These are phyloP conservation scores for Trypanosomatidae sp. DNA, from an alignment of 208 protist species.

Conservation along the genomic window DNA sequence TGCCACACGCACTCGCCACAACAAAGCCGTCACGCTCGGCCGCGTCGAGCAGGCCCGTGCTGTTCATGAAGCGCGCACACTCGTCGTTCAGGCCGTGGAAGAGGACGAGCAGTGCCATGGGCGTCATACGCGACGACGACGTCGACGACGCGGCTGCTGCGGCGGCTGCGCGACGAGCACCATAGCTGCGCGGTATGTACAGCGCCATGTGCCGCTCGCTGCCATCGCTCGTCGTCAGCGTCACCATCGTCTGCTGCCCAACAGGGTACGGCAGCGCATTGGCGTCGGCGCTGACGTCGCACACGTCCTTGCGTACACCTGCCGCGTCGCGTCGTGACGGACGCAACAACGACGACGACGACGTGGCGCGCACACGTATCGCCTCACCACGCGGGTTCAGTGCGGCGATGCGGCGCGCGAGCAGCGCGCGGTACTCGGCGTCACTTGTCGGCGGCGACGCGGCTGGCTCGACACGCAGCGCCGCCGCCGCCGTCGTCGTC, in stretches of 20 bases:
- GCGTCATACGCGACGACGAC: not conserved
- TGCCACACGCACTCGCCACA: conserved; percentile 48
- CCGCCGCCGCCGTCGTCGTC: too few relatives aligned
- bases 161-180: not conserved
- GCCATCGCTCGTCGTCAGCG: conserved; percentile 8
- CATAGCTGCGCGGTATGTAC: conserved; percentile 22
- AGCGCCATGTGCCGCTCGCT: conserved; percentile 18
- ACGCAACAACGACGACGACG: too few relatives aligned
- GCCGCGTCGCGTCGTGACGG: not conserved
- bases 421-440: too few relatives aligned
- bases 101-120: conserved; percentile 25
- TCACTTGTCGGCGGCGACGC: too few relatives aligned
- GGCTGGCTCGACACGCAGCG: too few relatives aligned
- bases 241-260: conserved; percentile 17
- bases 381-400: too few relatives aligned
- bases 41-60: conserved; percentile 25
- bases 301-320: not conserved
- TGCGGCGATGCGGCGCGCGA: too few relatives aligned
- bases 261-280: conserved; percentile 6
- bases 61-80: conserved; percentile 37
- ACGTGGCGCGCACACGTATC: too few relatives aligned
- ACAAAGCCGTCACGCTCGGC: conserved; percentile 37
- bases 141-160: not conserved
- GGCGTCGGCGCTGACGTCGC: conserved; percentile 1
- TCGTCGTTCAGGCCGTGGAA: conserved; percentile 60